Evolutionary conservation across 225 moss, liverwort and hornwort species (phyloP).

Genomic region (Takakia lepidozioides): DNA sequence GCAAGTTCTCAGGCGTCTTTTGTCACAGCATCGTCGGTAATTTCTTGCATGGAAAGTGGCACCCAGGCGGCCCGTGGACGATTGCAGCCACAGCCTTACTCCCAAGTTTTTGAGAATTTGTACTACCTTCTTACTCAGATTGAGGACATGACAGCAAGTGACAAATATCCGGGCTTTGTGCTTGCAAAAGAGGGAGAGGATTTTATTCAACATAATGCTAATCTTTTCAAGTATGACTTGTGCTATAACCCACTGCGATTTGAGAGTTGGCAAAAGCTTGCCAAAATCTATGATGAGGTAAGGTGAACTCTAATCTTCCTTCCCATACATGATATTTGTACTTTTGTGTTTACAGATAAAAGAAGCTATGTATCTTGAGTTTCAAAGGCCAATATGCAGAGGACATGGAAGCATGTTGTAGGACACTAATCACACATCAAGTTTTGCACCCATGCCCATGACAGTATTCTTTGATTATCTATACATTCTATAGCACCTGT

Average conservation of each 20-base stretch:
- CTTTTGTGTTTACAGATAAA: too few species aligned
- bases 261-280: conserved; percentile 93
- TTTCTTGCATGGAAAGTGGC: conserved; percentile 6
- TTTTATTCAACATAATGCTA: conserved; percentile 88
- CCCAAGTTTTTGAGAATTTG: conserved; percentile 69
- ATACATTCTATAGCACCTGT: too few species aligned
- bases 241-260: conserved; percentile 85
- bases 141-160: conserved; percentile 95
- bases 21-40: conserved; percentile 20
- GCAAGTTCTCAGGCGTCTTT: conserved; percentile 15
- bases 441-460: too few species aligned
- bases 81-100: conserved; percentile 36
- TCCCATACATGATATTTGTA: too few species aligned
- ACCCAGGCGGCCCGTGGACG: conserved; percentile 22
- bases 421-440: too few species aligned
- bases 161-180: conserved; percentile 96
- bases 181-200: conserved; percentile 95
- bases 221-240: conserved; percentile 83
- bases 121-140: conserved; percentile 90
- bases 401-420: too few species aligned
- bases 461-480: too few species aligned
- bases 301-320: not conserved
- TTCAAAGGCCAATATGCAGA: too few species aligned
- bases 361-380: too few species aligned
- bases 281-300: conserved; percentile 90